Conservation (phyloP, 768 basidiomycete species). For the Coprinopsis strossmayeri region DNA sequence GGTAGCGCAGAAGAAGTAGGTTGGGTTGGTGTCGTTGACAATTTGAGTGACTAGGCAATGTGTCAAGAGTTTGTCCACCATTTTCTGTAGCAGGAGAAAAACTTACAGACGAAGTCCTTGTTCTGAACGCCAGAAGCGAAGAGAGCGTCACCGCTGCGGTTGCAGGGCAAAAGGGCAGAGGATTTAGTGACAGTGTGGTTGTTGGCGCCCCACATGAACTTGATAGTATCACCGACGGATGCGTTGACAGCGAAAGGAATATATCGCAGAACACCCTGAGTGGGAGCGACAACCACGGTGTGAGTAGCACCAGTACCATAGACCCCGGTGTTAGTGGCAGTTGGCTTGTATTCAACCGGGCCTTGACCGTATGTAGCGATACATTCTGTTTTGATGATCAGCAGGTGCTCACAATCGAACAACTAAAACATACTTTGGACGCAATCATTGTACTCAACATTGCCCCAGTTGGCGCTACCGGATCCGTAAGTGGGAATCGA, state of each 20-base stretch:
- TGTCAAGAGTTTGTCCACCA: too few relatives aligned
- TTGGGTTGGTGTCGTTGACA: slow-evolving; percentile 68
- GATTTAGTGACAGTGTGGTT: slow-evolving; percentile 82
- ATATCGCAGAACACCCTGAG: slow-evolving; percentile 68
- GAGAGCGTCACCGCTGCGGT: slow-evolving; percentile 50
- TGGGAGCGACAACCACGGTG: slow-evolving; percentile 75
- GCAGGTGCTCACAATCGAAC: not conserved
- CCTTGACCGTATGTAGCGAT: slow-evolving; percentile 48
- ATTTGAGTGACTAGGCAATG: slow-evolving; percentile 65
- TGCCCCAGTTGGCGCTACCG: slow-evolving; percentile 52
- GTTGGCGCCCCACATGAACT: slow-evolving; percentile 73
- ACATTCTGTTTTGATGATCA: slow-evolving; percentile 42
- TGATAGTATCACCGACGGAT: slow-evolving; percentile 69
- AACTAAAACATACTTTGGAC: slow-evolving; percentile 51
- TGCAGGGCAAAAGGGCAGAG: slow-evolving; percentile 62
- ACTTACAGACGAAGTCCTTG: slow-evolving; percentile 57
- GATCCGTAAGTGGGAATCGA: slow-evolving; percentile 56
- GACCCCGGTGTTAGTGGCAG: slow-evolving; percentile 18
- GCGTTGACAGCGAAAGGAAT: slow-evolving; percentile 73
- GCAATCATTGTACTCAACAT: slow-evolving; percentile 56
- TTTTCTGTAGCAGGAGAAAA: too few relatives aligned
- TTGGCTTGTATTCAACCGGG: slow-evolving; percentile 28
- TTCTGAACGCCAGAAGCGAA: slow-evolving; percentile 66
- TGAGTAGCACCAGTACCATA: slow-evolving; percentile 53
- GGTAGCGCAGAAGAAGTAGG: slow-evolving; percentile 69